A percentile compares a stretch with the other conserved stretches of the same genome.
phyloP scores from a whole-genome alignment of 163 green algal species.

The Botryococcus braunii region DNA sequence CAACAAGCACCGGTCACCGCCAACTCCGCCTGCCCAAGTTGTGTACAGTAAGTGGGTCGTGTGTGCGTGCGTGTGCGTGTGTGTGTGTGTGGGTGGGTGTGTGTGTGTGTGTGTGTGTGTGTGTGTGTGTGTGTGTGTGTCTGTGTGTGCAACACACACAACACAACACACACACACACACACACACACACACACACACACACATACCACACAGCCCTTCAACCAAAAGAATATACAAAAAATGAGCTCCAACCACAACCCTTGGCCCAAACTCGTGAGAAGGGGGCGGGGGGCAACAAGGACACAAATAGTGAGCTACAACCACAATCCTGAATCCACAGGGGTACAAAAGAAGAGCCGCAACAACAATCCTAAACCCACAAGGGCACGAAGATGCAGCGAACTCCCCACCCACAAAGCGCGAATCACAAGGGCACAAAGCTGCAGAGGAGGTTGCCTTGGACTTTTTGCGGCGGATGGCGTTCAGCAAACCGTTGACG shows the following conservation, averaged over 20 bases:
- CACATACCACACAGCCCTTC: too few relatives aligned
- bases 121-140: neutral
- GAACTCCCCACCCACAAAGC: neutral
- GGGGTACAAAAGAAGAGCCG: neutral
- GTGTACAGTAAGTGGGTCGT: neutral
- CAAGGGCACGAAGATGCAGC: neutral
- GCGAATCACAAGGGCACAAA: neutral
- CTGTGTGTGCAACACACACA: neutral
- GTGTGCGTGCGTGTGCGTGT: neutral
- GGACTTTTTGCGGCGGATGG: conserved; percentile 77
- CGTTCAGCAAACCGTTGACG: conserved; percentile 80
- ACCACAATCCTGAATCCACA: too few relatives aligned
- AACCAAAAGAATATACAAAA: neutral
- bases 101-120: neutral
- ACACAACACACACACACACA: too few relatives aligned
- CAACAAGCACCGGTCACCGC: neutral
- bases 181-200: too few relatives aligned
- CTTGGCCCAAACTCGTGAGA: too few relatives aligned
- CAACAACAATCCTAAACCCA: conserved; percentile 3
- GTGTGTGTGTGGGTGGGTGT: too few relatives aligned
- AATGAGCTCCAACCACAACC: too few relatives aligned
- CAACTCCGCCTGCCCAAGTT: neutral
- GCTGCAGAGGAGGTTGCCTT: conserved; percentile 30
- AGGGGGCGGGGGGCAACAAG: neutral
- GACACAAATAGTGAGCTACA: too few relatives aligned